Evolutionary conservation across 257 asterid genomes (phyloP), one percentile per base, ranked within the genome.

Genomic region (Paulownia fortunei): DNA sequence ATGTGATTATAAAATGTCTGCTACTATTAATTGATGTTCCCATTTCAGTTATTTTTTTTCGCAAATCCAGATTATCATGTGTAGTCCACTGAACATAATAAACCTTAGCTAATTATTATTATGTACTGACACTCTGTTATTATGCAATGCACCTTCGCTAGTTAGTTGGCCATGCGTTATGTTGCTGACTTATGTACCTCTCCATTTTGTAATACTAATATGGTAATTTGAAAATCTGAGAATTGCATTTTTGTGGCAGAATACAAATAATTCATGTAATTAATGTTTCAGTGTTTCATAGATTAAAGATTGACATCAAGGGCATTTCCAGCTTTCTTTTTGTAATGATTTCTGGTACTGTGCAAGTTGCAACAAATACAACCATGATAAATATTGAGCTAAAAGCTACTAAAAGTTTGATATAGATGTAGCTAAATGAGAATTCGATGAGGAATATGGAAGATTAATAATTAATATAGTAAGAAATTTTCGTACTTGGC

Each of bases 201-300:
- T 62, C 47, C 67, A 23, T 41, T 51, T 15, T 44, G 47, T 77
- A 58, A 61, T 46, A 37, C 49, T 47, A 21, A 18, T 32, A 63
- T 49, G 49, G 42, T 23, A 27, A n/a, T 73, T 67, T 49, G 23
- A 39, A 23, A 52, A 2, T 66, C 9, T 32, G 32, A 37, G 71
- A 44, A 30, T 47, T 18, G 18, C 55, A 24, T 36, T 64, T 66
- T 54, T 8, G 27, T 41, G 34, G 47, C 23, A 24, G 41, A 42
- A 36, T 62, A 47, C 34, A 69, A 70, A 76, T 76, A 59, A 61
- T 69, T 37, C 46, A 62, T 61, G 55, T 41, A 67, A 42, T 27
- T 19, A 54, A 58, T 55, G 32, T 59, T 18, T 13, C 60, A 36
- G 58, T 46, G n/a, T 26, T 37, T 61, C 18, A 42, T 69, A 39